Conservation (phyloP, 1,139 yeast genomes). For the Pichia sp. region DNA sequence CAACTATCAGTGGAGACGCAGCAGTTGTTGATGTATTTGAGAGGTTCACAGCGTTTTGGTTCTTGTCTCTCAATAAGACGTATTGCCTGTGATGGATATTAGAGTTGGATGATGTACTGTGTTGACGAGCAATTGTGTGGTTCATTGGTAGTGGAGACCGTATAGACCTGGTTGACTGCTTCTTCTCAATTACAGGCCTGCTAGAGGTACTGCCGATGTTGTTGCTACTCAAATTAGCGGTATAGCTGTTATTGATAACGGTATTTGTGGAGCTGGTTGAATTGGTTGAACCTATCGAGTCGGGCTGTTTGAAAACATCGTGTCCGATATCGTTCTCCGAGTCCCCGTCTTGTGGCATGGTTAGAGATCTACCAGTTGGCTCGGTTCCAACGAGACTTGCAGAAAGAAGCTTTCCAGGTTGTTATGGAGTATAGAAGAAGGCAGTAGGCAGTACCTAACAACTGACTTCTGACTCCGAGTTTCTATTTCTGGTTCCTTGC, state of each 20-base stretch:
- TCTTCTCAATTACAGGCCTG: conserved; percentile 5
- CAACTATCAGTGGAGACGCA: not conserved
- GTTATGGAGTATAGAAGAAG: too few relatives aligned
- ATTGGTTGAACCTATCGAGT: conserved; percentile 1
- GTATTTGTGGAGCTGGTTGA: not conserved
- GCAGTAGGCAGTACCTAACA: too few relatives aligned
- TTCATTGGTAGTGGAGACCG: conserved; percentile 22
- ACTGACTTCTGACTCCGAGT: too few relatives aligned
- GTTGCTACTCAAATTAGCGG: not conserved
- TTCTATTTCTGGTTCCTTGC: too few relatives aligned
- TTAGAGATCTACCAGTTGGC: too few relatives aligned
- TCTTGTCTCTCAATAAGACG: conserved; percentile 24
- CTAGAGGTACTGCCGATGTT: not conserved
- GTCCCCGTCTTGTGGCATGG: too few relatives aligned
- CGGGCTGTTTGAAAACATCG: not conserved
- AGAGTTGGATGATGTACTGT: conserved; percentile 16
- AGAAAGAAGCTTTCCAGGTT: too few relatives aligned
- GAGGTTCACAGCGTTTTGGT: too few relatives aligned
- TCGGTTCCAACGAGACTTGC: too few relatives aligned
- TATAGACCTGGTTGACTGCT: conserved; percentile 15
- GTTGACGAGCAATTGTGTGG: conserved; percentile 18
- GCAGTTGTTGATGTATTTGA: not conserved
- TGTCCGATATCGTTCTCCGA: too few relatives aligned
- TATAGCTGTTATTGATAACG: not conserved
- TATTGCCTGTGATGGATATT: conserved; percentile 27